Evolutionary conservation across 352 stramenopile genomes (phyloP), one percentile per base, ranked within the genome.

Genomic region (Phytopythium kandeliae): DNA sequence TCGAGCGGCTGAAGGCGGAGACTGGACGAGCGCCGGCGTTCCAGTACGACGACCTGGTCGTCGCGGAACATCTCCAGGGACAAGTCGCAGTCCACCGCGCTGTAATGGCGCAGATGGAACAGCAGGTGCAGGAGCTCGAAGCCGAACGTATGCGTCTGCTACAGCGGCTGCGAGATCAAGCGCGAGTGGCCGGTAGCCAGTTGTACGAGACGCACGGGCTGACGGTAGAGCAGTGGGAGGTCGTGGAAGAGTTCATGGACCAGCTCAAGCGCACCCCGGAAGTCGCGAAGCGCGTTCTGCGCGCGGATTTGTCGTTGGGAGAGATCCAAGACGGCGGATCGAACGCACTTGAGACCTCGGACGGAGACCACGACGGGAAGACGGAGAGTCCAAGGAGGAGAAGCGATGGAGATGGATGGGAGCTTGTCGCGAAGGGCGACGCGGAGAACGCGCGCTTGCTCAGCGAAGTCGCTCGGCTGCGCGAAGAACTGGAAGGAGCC

Each of bases 191-290:
- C 5, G 68, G 74, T 3, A 56, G 65, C 10, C 78, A 82, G 34
- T 47, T 87, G 4, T 86, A 78, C 44, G 70, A 89, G 22, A 51
- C 62, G 13, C 71, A 86, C 55, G 74, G 74, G 0, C 59, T 89
- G 26, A 84, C 70, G 0, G 76, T 51, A 3, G 74, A 85, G 28
- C 67, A 86, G 44, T 86, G 70, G 73, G 19, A 54, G 35, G 58
- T 67, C 30, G 74, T 86, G 1, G 71, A 86, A 58, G 69, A 75
- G n/a, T 82, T 87, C 52, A 87, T 91, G 46, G 69, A 86, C 42
- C 62, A 71, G 21, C 63, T 89, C 10, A 80, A 82, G 33, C 59
- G 67, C 31, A 80, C 77, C 0, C 74, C 74, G 1, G 74, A 88
- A 51, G 65, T 85, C 17, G 72, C 70, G 2, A 75, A 73, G 36